Evolutionary conservation across 78 protist genomes (phyloP), one percentile per base, ranked within the genome.

Genomic region (Dictyostelium firmibasis): DNA sequence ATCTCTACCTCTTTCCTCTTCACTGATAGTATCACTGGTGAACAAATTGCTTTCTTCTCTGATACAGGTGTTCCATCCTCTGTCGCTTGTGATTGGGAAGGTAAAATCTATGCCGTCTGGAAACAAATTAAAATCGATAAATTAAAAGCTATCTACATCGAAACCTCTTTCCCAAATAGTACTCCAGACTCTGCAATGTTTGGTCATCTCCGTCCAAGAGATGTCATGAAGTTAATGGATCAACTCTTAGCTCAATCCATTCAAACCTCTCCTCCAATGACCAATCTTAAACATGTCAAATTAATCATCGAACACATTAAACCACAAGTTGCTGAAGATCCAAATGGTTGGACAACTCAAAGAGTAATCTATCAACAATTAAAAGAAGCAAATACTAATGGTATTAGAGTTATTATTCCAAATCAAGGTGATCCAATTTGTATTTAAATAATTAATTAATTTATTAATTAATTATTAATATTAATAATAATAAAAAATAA

Each of bases 401-500:
- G 82, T 74, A 29, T 85, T 27, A 69, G 53, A 41, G 36, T 85
- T 25, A 85, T 85, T 53, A 85, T 85, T 50, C 91, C 91, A 38
- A 31, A 85, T 38, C 91, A 85, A 85, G 91, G 91, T 50, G 91
- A 85, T 25, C 91, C 91, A 50, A 85, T 85, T 85, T 85, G 91
- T 74, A 69, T 85, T 44, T 85, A 74, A 72, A 85, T 4, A 67
- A 27, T 27, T 67, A 67, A 67, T 67, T 27, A 67, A 67, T 67
- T 25, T 67, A 27, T n/a, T n/a, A n/a, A n/a, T n/a, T n/a, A n/a
- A n/a, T n/a, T n/a, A 27, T 25, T 25, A 20, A 64, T 25, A 25
- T 25, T 18, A 20, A 64, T 25, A 25, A 64, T 64, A 64, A 67
- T 67, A 50, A 50, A 50, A 50, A 16, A 50, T 16, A 50, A 16